phyloP scores from a whole-genome alignment of 306 rosid species.

The Prunus mira region DNA sequence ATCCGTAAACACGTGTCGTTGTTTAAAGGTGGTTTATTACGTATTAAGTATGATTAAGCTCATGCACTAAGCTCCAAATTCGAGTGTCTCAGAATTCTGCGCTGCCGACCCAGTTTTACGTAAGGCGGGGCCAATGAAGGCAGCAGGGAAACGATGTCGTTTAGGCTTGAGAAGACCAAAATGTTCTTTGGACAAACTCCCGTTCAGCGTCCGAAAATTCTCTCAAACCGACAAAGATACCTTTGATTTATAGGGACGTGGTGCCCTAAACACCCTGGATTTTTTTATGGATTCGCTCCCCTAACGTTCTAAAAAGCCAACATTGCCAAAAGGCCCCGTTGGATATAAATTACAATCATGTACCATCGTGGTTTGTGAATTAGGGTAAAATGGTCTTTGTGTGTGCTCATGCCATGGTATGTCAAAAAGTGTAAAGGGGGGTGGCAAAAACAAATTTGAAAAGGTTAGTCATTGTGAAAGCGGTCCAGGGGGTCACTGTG shows the following conservation, averaged over 20 bases:
- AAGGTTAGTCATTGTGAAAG: background rate
- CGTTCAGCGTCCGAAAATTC: constrained; percentile 34
- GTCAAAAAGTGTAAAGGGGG: background rate
- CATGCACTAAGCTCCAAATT: constrained; percentile 19
- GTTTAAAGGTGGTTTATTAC: constrained; percentile 7
- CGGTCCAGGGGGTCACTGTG: constrained; percentile 28
- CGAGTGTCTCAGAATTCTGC: background rate
- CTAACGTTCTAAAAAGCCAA: background rate
- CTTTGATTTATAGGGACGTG: constrained; percentile 14
- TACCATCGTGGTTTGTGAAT: no score
- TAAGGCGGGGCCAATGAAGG: background rate
- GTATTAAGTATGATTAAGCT: constrained; percentile 40
- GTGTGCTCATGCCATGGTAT: background rate
- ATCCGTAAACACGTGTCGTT: constrained; percentile 29
- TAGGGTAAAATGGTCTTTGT: constrained; percentile 5
- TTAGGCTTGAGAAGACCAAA: background rate
- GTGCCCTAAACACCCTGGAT: constrained; percentile 17
- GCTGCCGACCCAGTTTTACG: background rate
- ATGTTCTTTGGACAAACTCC: background rate
- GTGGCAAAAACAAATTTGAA: background rate
- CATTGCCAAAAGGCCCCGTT: background rate
- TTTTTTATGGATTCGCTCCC: background rate
- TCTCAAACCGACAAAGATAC: constrained; percentile 47
- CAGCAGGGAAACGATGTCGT: constrained; percentile 22
- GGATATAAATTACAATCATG: background rate